These are phyloP conservation scores for Acanthamoeba sp. DNA, from an alignment of 208 protist species.

Conservation along the genomic window DNA sequence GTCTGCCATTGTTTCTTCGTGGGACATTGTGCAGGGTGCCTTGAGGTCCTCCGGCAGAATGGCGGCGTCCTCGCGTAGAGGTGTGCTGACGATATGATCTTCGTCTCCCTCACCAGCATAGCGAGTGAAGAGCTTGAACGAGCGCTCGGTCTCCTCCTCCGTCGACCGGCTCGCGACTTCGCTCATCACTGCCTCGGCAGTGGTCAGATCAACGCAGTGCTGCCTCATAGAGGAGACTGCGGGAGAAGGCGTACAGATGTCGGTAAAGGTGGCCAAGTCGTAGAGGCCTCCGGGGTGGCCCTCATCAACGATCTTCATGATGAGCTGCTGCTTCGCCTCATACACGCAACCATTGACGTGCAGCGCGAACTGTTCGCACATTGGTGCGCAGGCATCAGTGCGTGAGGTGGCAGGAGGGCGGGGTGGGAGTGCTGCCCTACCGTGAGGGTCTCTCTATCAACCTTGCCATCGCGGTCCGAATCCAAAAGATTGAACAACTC, in stretches of 20 bases:
- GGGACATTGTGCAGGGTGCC: no score
- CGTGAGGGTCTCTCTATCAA: neutral
- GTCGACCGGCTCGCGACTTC: conserved; percentile 12
- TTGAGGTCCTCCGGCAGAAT: conserved; percentile 41
- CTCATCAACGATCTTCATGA: conserved; percentile 44
- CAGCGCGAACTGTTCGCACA: neutral
- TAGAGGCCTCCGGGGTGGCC: conserved; percentile 20
- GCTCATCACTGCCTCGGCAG: conserved; percentile 24
- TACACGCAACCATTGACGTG: conserved; percentile 53
- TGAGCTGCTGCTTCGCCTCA: conserved; percentile 50
- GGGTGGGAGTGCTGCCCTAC: neutral
- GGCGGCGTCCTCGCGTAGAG: neutral
- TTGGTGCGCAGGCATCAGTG: neutral
- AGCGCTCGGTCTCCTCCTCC: conserved; percentile 18
- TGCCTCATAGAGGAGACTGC: neutral
- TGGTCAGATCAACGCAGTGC: neutral
- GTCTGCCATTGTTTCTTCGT: no score
- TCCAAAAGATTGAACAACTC: neutral
- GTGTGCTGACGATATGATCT: conserved; percentile 6
- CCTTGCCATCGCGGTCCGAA: neutral
- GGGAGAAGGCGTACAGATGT: neutral
- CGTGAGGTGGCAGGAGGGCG: neutral
- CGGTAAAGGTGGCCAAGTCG: neutral
- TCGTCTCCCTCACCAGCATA: conserved; percentile 28
- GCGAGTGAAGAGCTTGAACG: conserved; percentile 29